Conservation (phyloP, 2,329 filamentous ascomycete species). For the Aspergillus amoenus region DNA sequence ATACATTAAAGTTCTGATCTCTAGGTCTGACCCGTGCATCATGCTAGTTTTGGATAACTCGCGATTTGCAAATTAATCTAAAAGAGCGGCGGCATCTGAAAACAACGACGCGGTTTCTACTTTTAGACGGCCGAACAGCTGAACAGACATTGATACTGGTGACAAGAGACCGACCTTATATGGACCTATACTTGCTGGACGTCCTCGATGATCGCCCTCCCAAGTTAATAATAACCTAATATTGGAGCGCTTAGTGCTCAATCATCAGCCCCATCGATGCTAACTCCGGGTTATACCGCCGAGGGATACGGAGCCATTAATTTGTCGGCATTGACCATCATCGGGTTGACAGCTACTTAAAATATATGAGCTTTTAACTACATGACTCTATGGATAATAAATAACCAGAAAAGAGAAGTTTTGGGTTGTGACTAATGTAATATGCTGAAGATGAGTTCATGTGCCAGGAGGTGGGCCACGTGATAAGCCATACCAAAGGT, state of each 20-base stretch:
- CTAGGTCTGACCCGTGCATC: too few species aligned
- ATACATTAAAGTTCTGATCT: too few species aligned
- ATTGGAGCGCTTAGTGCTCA: slow-evolving; percentile 9
- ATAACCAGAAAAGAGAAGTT: neutral
- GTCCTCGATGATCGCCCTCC: slow-evolving; percentile 17
- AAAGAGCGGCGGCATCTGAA: too few species aligned
- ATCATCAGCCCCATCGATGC: slow-evolving; percentile 3
- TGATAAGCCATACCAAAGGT: slow-evolving; percentile 23
- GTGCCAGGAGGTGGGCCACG: slow-evolving; percentile 21
- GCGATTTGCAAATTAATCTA: too few species aligned
- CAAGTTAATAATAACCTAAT: slow-evolving; percentile 13
- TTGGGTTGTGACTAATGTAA: neutral
- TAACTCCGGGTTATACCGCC: neutral
- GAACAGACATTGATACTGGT: neutral
- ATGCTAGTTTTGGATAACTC: too few species aligned
- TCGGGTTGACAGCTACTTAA: neutral
- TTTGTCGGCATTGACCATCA: neutral
- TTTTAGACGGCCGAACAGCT: neutral
- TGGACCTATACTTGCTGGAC: neutral
- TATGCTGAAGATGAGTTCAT: neutral
- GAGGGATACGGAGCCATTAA: neutral
- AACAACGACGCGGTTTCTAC: neutral
- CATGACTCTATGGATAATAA: neutral
- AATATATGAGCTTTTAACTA: neutral
- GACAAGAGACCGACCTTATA: neutral